Evolutionary conservation across 306 rosid genomes (phyloP).

Genomic region (Amphicarpaea edgeworthii): DNA sequence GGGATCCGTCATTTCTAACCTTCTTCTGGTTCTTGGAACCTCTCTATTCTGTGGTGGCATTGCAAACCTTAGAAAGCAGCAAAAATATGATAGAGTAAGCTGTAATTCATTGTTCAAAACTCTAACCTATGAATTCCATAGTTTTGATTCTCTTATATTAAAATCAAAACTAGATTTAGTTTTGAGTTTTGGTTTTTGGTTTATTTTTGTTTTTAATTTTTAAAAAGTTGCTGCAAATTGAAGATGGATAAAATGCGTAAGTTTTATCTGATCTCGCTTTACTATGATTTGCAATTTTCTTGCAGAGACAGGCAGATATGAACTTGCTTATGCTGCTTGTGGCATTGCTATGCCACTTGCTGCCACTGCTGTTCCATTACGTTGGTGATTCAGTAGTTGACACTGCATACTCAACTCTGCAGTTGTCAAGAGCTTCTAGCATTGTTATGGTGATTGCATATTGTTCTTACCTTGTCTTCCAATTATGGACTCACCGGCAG

Average conservation of each 20-base stretch:
- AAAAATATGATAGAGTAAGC: constrained; percentile 79
- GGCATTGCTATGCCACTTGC: constrained; percentile 74
- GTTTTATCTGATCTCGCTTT: no score
- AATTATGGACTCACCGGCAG: constrained; percentile 80
- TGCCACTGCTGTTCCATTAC: constrained; percentile 64
- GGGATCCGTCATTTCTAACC: constrained; percentile 91
- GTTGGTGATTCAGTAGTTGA: constrained; percentile 43
- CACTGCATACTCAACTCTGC: constrained; percentile 54
- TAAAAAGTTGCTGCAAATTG: no score
- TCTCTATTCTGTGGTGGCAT: constrained; percentile 89
- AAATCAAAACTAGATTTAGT: no score
- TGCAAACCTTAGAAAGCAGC: constrained; percentile 58
- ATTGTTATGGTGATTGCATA: constrained; percentile 78
- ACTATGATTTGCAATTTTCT: constrained; percentile 17
- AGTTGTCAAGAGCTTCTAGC: constrained; percentile 77
- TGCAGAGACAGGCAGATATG: constrained; percentile 85
- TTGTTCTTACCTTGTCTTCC: constrained; percentile 71
- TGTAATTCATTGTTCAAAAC: not conserved
- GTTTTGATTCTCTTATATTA: not conserved
- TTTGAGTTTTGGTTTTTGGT: no score
- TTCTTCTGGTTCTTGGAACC: constrained; percentile 89
- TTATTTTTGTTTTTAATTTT: no score
- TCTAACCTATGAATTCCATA: not conserved
- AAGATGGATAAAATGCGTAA: no score
- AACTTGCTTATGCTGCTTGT: constrained; percentile 71